phyloP scores from a whole-genome alignment of 2,329 filamentous ascomycete species.

The Coccinonectria pachysandricola region DNA sequence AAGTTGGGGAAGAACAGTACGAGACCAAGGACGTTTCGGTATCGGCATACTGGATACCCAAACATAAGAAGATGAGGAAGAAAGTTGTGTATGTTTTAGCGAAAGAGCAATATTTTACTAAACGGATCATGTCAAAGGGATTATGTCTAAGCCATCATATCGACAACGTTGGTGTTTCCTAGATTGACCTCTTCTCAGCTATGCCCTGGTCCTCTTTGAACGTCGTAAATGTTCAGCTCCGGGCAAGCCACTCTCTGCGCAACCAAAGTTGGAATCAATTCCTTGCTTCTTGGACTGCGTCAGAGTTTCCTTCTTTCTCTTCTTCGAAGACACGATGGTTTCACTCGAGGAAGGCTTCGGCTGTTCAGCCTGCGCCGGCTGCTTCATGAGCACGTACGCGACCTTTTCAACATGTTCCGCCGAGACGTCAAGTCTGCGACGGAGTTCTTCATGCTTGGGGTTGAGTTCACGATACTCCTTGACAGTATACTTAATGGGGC shows the following conservation, averaged over 20 bases:
- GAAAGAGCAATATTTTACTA: no score
- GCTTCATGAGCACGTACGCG: slow-evolving; percentile 56
- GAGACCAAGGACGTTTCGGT: no score
- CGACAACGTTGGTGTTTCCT: no score
- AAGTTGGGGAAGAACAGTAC: no score
- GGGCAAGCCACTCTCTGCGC: slow-evolving; percentile 7
- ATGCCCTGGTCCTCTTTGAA: slow-evolving; percentile 15
- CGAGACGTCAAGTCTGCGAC: slow-evolving; percentile 38
- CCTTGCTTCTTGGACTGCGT: slow-evolving; percentile 15
- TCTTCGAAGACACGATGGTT: background rate
- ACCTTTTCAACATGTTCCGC: slow-evolving; percentile 60
- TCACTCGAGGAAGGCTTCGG: slow-evolving; percentile 2
- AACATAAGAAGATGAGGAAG: no score
- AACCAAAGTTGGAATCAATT: slow-evolving; percentile 2
- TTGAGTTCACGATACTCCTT: slow-evolving; percentile 58
- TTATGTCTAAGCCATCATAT: no score
- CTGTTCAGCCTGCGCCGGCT: slow-evolving; percentile 9
- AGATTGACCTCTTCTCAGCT: no score
- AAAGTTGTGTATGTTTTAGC: no score
- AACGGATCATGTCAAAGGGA: no score
- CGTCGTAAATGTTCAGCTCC: slow-evolving; percentile 11
- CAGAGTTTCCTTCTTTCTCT: slow-evolving; percentile 4
- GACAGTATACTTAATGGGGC: slow-evolving; percentile 55
- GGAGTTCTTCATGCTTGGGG: slow-evolving; percentile 30
- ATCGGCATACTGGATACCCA: no score